These are phyloP conservation scores for Talaromyces atroroseus DNA, from an alignment of 2,329 filamentous ascomycete genomes.

Conservation along the genomic window DNA sequence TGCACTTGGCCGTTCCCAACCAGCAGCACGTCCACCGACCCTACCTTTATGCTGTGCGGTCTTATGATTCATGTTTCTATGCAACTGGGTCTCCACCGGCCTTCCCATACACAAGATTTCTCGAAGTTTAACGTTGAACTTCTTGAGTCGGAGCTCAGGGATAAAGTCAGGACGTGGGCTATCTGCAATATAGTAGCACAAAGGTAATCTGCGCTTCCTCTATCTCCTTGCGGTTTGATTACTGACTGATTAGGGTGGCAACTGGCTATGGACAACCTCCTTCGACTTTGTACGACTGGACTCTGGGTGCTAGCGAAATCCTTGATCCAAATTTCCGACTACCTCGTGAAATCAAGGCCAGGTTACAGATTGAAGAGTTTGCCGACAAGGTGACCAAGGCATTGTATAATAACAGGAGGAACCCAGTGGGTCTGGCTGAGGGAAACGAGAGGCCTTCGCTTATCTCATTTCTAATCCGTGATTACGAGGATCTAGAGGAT, in stretches of 20 bases:
- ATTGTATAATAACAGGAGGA: conserved; percentile 52
- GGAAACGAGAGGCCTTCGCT: conserved; percentile 42
- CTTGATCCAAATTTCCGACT: conserved; percentile 44
- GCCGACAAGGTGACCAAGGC: conserved; percentile 53
- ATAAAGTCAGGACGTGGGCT: conserved; percentile 62
- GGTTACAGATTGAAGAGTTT: conserved; percentile 55
- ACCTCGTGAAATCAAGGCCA: conserved; percentile 47
- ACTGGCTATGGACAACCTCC: conserved; percentile 66
- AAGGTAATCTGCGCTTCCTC: conserved; percentile 40
- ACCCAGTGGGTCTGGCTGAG: conserved; percentile 47
- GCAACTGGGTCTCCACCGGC: conserved; percentile 60
- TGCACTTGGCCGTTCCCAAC: conserved; percentile 63
- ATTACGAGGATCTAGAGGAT: conserved; percentile 50
- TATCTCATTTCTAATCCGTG: conserved; percentile 41
- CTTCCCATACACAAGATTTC: conserved; percentile 57
- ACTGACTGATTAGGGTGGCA: conserved; percentile 45
- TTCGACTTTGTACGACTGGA: conserved; percentile 57
- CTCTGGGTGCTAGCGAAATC: conserved; percentile 42
- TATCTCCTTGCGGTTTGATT: background rate
- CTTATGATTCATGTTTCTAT: conserved; percentile 65
- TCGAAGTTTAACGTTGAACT: conserved; percentile 49
- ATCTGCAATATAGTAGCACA: conserved; percentile 64
- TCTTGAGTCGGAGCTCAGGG: conserved; percentile 57
- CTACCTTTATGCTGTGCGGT: conserved; percentile 61
- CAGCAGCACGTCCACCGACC: conserved; percentile 58